These are phyloP conservation scores for Myxozyma neotropica DNA, from an alignment of 805 yeast genomes.

Conservation along the genomic window DNA sequence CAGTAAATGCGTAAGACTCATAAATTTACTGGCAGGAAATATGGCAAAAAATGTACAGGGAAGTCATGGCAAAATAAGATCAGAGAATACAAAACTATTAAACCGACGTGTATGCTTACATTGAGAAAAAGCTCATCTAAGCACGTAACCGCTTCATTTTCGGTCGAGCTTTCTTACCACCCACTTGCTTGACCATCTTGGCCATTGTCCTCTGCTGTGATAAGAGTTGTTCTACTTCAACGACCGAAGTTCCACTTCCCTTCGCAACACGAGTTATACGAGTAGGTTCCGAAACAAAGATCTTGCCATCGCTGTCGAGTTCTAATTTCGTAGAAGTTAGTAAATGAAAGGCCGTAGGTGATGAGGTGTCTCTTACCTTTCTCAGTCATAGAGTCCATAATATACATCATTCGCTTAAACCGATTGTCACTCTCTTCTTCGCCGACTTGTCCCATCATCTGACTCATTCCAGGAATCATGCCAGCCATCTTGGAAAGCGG, in stretches of 20 bases:
- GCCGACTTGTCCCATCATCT: conserved; percentile 77
- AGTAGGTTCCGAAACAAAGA: conserved; percentile 77
- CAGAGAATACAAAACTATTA: too few relatives aligned
- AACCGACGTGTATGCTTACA: too few relatives aligned
- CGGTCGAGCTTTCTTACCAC: conserved; percentile 44
- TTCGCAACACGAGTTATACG: conserved; percentile 88
- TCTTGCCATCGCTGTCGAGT: conserved; percentile 83
- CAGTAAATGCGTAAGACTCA: too few relatives aligned
- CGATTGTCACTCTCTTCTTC: conserved; percentile 79
- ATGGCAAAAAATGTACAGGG: too few relatives aligned
- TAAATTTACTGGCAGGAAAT: too few relatives aligned
- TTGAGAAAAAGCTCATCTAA: too few relatives aligned
- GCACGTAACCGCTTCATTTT: conserved; percentile 29
- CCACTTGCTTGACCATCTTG: conserved; percentile 76
- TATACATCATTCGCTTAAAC: conserved; percentile 83
- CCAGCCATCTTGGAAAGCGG: conserved; percentile 91
- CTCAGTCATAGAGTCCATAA: conserved; percentile 95
- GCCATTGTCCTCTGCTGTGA: conserved; percentile 94
- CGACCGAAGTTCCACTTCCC: conserved; percentile 90
- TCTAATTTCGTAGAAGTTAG: conserved; percentile 51
- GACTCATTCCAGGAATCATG: conserved; percentile 92
- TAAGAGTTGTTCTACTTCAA: conserved; percentile 90
- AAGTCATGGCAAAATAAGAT: too few relatives aligned
- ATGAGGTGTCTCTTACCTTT: conserved; percentile 40
- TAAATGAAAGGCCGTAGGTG: not conserved